Evolutionary conservation across 164 flowering plant species (phyloP).

Genomic region (Sedum album): DNA sequence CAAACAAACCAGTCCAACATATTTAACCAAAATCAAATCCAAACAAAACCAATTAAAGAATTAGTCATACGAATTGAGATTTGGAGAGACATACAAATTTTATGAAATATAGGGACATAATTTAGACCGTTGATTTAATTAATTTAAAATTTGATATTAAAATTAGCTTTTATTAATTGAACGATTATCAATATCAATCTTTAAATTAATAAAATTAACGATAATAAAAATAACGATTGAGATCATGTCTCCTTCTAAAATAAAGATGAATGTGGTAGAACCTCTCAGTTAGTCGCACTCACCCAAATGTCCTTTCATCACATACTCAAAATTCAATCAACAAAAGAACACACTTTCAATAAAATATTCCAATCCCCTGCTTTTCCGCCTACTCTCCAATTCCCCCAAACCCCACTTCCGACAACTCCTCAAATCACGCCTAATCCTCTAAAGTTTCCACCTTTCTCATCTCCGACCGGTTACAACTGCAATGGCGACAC

Average conservation of each 20-base stretch:
- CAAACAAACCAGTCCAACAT: no score
- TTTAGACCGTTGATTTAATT: no score
- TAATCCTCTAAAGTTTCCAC: neutral
- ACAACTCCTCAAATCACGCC: slow-evolving; percentile 2
- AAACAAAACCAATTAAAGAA: neutral
- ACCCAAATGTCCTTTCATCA: no score
- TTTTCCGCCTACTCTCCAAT: neutral
- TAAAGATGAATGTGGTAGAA: no score
- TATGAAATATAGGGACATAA: no score
- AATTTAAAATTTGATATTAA: no score
- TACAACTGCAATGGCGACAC: slow-evolving; percentile 53
- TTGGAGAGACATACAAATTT: no score
- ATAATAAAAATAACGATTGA: no score
- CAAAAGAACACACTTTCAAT: neutral
- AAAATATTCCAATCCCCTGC: slow-evolving; percentile 3
- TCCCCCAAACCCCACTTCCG: neutral
- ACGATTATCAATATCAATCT: no score
- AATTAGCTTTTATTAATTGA: no score
- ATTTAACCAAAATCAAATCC: neutral
- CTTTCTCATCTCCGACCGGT: neutral
- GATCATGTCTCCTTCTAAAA: no score
- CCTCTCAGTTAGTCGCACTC: neutral
- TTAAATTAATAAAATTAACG: no score
- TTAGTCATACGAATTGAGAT: neutral
- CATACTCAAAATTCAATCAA: neutral